Percentiles rank a stretch among this genome's conserved stretches.
Conservation (phyloP, 164 flowering plant species). For the Malania oleifera region DNA sequence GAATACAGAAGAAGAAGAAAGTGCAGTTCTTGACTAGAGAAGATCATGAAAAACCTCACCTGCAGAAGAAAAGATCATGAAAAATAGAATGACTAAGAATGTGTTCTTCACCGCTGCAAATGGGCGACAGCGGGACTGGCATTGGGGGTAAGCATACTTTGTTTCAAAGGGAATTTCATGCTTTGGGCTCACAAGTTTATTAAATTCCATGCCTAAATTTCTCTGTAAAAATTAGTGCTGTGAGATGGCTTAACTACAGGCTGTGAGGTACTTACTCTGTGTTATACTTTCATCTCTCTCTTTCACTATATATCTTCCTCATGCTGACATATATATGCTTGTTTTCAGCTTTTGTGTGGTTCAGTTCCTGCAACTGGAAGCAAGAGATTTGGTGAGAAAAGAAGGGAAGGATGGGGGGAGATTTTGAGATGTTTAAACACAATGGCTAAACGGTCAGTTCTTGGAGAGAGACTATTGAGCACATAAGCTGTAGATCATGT, state of each 20-base stretch:
- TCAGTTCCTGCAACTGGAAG: slow-evolving; percentile 24
- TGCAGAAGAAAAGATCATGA: slow-evolving; percentile 8
- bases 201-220: slow-evolving; percentile 11
- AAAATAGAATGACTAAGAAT: background rate
- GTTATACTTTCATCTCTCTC: slow-evolving; percentile 4
- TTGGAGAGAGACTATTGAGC: background rate
- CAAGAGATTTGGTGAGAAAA: slow-evolving; percentile 11
- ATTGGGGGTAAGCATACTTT: background rate
- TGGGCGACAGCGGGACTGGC: background rate
- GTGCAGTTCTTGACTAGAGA: background rate
- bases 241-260: slow-evolving; percentile 25
- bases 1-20: background rate
- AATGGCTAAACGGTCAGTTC: slow-evolving; percentile 14
- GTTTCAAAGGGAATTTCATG: background rate
- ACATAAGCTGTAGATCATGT: too few species aligned
- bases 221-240: background rate
- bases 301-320: background rate
- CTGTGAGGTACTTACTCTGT: slow-evolving; percentile 11
- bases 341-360: background rate
- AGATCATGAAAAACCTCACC: slow-evolving; percentile 8
- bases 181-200: background rate
- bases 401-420: slow-evolving; percentile 11
- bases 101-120: slow-evolving; percentile 11
- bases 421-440: slow-evolving; percentile 13
- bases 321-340: too few species aligned